Base-by-base conservation (phyloP, 768 basidiomycete species). In the Auricularia sp. region DNA sequence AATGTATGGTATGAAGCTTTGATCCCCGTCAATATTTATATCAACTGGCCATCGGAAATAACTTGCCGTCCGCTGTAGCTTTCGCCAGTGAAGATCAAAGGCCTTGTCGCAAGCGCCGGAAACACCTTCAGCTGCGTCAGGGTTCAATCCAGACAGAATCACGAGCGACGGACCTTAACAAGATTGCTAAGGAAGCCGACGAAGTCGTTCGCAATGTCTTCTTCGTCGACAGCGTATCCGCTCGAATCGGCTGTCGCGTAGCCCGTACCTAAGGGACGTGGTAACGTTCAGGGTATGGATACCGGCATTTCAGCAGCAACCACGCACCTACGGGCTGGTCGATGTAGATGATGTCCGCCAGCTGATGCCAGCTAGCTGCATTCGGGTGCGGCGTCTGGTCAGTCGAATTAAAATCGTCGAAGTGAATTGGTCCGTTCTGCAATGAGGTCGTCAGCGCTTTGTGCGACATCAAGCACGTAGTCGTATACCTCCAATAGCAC, bases 121-220 rank as follows among this genome's bases (percentile, higher is more conserved):
- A 91, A 91, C 14, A 51, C 21, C 47, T 51, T 18, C 47, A 29
- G 47, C 11, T 18, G 16, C 6, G 6, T 18, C 47, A 18, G 47
- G 21, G 18, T 51, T 51, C 47, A 18, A 13, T 51, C 47, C 10
- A 18, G 47, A 1, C 5, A 51, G 10, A 21, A 51, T 51, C 18
- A 18, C 16, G 47, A 18, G 47, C 47, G 47, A 21, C 47, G 47
- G 11, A 90, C 84, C 68, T 85, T 85, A 70, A 89, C 85, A 3
- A 90, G 76, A 70, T 90, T 90, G 35, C 73, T 74, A 58, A 92
- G 72, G 72, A 90, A 90, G 18, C 85, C 87, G 77, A 90, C 77
- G 56, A 80, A 81, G 65, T 81, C 79, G 21, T 70, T 68, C 2
- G 81, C 88, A 78, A 88, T 81, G 71, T 88, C 84, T 63, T 88